A percentile compares a stretch with the other conserved stretches of the same genome.
Conservation (phyloP, 306 rosid genomes). For the Acacia melanoxylon region DNA sequence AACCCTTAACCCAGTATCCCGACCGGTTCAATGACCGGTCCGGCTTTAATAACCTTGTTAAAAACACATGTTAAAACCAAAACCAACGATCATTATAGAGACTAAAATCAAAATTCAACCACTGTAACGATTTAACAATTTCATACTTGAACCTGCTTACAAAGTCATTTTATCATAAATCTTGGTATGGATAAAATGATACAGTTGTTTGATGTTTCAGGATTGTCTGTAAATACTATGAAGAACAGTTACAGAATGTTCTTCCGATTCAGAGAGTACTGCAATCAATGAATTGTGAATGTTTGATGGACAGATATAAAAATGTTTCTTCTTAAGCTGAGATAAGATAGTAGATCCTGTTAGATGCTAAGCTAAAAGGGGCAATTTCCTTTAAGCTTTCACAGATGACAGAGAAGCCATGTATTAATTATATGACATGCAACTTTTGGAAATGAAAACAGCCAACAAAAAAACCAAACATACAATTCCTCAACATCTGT, state of each 20-base stretch:
- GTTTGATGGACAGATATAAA: not conserved
- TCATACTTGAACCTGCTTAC: not conserved
- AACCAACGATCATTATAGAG: too few species aligned
- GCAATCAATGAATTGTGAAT: not conserved
- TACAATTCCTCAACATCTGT: slow-evolving; percentile 58
- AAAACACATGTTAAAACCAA: too few species aligned
- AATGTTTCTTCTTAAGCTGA: not conserved
- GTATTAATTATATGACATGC: slow-evolving; percentile 58
- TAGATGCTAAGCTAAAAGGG: slow-evolving; percentile 4
- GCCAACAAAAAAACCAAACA: slow-evolving; percentile 55
- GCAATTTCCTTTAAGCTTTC: slow-evolving; percentile 34
- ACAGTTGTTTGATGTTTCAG: not conserved
- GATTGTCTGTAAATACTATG: not conserved
- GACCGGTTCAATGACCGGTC: too few species aligned
- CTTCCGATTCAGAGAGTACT: not conserved
- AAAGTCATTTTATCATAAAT: not conserved
- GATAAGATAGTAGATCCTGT: not conserved
- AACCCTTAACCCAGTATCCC: too few species aligned
- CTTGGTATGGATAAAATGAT: not conserved
- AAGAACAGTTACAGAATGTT: not conserved
- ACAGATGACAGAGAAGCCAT: slow-evolving; percentile 55
- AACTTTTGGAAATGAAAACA: slow-evolving; percentile 53
- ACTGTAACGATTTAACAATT: not conserved
- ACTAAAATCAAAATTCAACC: too few species aligned
- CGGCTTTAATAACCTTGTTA: too few species aligned